These are phyloP conservation scores for Candida glucosophila DNA, from an alignment of 1,139 yeast species.

Conservation along the genomic window DNA sequence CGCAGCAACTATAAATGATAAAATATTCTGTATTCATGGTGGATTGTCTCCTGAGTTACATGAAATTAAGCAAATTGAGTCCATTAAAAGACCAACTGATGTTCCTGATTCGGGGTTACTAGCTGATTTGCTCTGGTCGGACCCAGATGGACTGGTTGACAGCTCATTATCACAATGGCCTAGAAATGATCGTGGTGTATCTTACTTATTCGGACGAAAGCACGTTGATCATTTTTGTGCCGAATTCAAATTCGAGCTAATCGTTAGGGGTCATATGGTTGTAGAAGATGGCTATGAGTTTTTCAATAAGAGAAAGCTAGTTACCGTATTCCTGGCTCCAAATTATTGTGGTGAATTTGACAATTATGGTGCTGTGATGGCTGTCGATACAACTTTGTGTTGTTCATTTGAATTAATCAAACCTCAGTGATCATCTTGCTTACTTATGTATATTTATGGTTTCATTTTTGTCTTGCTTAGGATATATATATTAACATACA, in stretches of 20 bases:
- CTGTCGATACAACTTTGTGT: conserved; percentile 64
- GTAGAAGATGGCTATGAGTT: conserved; percentile 91
- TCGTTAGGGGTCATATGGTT: conserved; percentile 88
- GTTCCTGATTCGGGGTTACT: conserved; percentile 77
- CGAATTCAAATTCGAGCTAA: conserved; percentile 65
- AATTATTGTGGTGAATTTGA: conserved; percentile 88
- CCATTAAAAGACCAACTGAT: conserved; percentile 75
- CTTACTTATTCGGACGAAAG: conserved; percentile 68
- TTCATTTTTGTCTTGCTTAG: too few relatives aligned
- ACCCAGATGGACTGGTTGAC: conserved; percentile 60
- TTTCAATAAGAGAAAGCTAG: conserved; percentile 67
- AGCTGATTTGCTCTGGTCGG: conserved; percentile 83
- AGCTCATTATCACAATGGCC: conserved; percentile 53
- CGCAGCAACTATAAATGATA: conserved; percentile 80
- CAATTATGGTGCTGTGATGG: conserved; percentile 88
- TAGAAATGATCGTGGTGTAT: conserved; percentile 80
- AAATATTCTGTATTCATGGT: conserved; percentile 84
- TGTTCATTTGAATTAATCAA: conserved; percentile 80
- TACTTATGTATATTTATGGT: too few relatives aligned
- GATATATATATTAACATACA: too few relatives aligned
- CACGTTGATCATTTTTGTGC: conserved; percentile 67
- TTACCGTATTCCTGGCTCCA: conserved; percentile 82
- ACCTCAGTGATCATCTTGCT: conserved; percentile 43
- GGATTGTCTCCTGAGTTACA: conserved; percentile 74
- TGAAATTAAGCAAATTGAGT: conserved; percentile 58